Evolutionary conservation across 768 basidiomycete genomes (phyloP).

Genomic region (Pleurotus ostreatus): DNA sequence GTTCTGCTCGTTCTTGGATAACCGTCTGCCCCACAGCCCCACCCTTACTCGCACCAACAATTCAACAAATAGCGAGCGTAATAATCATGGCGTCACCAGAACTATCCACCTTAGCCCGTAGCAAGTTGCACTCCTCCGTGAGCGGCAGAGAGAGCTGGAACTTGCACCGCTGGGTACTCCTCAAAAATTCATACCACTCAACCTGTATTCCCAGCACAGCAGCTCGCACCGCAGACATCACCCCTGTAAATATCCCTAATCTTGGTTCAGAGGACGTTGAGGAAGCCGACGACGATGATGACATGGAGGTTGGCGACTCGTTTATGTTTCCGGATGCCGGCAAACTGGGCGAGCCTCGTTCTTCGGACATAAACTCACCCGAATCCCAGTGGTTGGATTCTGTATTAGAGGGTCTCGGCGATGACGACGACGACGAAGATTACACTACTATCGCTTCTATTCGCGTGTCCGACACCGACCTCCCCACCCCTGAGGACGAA

Average conservation of each 20-base stretch:
- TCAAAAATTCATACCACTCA: constrained; percentile 78
- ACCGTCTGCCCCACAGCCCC: constrained; percentile 14
- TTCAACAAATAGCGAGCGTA: constrained; percentile 3
- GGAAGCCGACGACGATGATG: constrained; percentile 43
- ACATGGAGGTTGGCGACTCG: constrained; percentile 54
- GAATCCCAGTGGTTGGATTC: constrained; percentile 85
- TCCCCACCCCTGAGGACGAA: constrained; percentile 59
- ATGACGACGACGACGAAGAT: constrained; percentile 63
- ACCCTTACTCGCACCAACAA: constrained; percentile 12
- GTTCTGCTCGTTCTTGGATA: constrained; percentile 4
- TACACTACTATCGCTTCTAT: constrained; percentile 38
- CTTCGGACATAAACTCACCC: constrained; percentile 38
- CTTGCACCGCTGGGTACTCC: constrained; percentile 83
- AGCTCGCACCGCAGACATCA: constrained; percentile 1
- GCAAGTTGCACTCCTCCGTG: constrained; percentile 66
- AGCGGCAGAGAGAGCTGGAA: constrained; percentile 62
- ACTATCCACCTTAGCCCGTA: constrained; percentile 63
- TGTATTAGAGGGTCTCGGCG: constrained; percentile 67
- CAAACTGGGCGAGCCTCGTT: constrained; percentile 39
- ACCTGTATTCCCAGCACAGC: constrained; percentile 21
- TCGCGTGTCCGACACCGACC: constrained; percentile 38
- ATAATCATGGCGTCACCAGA: constrained; percentile 23
- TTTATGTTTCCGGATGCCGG: constrained; percentile 83
- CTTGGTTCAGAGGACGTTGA: constrained; percentile 29
- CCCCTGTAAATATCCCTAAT: constrained; percentile 25